Evolutionary conservation across 305 asterid species (phyloP).

Genomic region (Rubia tinctorum): DNA sequence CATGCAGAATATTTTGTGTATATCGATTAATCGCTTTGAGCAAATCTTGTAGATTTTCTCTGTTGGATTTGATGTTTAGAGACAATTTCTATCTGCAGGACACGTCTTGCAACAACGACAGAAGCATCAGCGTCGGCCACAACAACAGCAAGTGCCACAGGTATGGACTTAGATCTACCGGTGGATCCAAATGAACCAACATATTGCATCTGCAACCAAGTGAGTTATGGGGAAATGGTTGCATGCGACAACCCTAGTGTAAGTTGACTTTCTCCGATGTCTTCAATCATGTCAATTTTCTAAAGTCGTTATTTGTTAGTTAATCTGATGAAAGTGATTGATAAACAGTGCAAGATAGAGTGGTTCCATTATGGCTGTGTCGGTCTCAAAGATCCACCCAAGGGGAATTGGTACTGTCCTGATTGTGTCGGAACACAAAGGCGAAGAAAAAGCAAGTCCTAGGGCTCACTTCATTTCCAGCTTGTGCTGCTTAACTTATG

Average conservation of each 20-base stretch:
- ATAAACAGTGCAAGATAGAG: slow-evolving; percentile 88
- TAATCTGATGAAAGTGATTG: slow-evolving; percentile 10
- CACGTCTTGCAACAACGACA: slow-evolving; percentile 69
- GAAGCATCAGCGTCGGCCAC: slow-evolving; percentile 32
- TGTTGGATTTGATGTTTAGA: background rate
- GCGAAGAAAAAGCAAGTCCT: slow-evolving; percentile 55
- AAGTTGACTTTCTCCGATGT: slow-evolving; percentile 19
- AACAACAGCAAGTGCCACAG: slow-evolving; percentile 46
- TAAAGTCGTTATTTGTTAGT: background rate
- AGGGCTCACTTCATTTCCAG: background rate
- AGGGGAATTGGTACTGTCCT: slow-evolving; percentile 95
- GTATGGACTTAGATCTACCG: slow-evolving; percentile 86
- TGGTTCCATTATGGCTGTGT: slow-evolving; percentile 98
- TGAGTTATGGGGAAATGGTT: slow-evolving; percentile 99
- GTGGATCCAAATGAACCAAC: slow-evolving; percentile 99
- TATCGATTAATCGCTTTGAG: background rate
- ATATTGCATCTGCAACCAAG: slow-evolving; percentile 97
- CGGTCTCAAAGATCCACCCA: slow-evolving; percentile 88
- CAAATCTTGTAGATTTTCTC: background rate
- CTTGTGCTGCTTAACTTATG: background rate
- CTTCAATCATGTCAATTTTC: background rate
- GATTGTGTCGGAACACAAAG: slow-evolving; percentile 74
- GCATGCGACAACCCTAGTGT: slow-evolving; percentile 96
- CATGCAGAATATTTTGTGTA: background rate
- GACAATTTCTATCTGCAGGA: slow-evolving; percentile 39